Conservation (phyloP, 2,329 filamentous ascomycete genomes). For the Clarireedia paspali region DNA sequence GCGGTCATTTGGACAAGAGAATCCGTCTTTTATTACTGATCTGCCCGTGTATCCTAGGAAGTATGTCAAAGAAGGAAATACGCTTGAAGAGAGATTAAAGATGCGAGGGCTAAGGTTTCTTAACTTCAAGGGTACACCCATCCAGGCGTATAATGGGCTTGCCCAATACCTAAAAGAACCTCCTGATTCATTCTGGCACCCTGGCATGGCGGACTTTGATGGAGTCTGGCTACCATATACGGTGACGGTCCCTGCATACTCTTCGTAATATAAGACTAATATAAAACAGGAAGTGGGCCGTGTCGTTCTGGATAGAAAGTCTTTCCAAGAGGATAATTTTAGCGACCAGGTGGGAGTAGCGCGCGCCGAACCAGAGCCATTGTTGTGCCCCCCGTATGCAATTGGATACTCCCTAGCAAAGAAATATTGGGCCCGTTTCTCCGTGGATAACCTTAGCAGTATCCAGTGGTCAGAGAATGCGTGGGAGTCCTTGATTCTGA, state of each 20-base stretch:
- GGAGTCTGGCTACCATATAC: constrained; percentile 13
- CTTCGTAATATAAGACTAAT: background rate
- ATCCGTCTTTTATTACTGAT: too few relatives aligned
- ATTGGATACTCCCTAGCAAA: constrained; percentile 14
- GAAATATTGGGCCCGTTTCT: constrained; percentile 17
- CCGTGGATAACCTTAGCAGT: constrained; percentile 6
- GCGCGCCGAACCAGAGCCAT: background rate
- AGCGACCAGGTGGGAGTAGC: background rate
- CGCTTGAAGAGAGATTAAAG: too few relatives aligned
- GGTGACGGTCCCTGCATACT: constrained; percentile 1
- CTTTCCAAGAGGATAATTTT: constrained; percentile 14
- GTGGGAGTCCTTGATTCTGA: background rate
- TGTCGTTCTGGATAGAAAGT: constrained; percentile 12
- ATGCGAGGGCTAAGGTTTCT: too few relatives aligned
- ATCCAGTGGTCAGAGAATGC: constrained; percentile 10
- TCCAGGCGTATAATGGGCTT: too few relatives aligned
- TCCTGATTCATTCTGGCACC: too few relatives aligned
- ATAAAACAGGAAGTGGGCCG: constrained; percentile 6
- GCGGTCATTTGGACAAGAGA: too few relatives aligned
- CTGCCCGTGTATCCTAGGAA: too few relatives aligned
- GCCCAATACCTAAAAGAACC: too few relatives aligned
- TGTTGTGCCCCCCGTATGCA: constrained; percentile 12
- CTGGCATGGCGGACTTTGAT: background rate
- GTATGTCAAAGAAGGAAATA: too few relatives aligned
- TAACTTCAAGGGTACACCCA: too few relatives aligned